These are phyloP conservation scores for Diaporthe capsici DNA, from an alignment of 2,329 filamentous ascomycete genomes.

Conservation along the genomic window DNA sequence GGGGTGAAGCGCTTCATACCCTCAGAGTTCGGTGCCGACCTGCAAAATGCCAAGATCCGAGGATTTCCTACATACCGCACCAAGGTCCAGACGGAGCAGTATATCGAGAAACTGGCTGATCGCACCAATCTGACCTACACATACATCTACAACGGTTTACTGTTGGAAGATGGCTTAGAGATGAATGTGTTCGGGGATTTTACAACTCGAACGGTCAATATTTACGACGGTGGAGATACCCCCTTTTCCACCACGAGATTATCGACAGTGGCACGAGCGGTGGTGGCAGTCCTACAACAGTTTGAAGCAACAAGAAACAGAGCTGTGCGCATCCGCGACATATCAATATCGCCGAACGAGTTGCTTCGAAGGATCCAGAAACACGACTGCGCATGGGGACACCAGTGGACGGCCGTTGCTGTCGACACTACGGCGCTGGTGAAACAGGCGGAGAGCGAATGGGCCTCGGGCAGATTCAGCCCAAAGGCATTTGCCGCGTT, in stretches of 20 bases:
- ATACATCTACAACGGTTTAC: conserved; percentile 47
- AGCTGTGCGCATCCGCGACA: conserved; percentile 43
- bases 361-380: conserved; percentile 10
- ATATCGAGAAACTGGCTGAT: not conserved
- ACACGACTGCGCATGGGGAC: not conserved
- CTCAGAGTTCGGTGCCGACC: conserved; percentile 62
- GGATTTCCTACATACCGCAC: conserved; percentile 40
- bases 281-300: conserved; percentile 46
- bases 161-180: conserved; percentile 49
- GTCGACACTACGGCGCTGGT: conserved; percentile 23
- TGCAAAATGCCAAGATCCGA: conserved; percentile 45
- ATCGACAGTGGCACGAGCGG: conserved; percentile 46
- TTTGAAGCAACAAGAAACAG: conserved; percentile 49
- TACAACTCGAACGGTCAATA: conserved; percentile 41
- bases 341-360: conserved; percentile 29
- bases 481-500: conserved; percentile 47
- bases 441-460: conserved; percentile 34
- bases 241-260: conserved; percentile 46
- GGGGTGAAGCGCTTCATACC: conserved; percentile 71
- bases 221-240: conserved; percentile 48
- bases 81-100: conserved; percentile 24
- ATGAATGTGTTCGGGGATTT: conserved; percentile 46
- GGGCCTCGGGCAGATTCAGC: conserved; percentile 47
- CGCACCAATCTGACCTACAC: conserved; percentile 47
- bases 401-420: not conserved